phyloP scores from a whole-genome alignment of 805 yeast species.

The Blastobotrys attinorum region DNA sequence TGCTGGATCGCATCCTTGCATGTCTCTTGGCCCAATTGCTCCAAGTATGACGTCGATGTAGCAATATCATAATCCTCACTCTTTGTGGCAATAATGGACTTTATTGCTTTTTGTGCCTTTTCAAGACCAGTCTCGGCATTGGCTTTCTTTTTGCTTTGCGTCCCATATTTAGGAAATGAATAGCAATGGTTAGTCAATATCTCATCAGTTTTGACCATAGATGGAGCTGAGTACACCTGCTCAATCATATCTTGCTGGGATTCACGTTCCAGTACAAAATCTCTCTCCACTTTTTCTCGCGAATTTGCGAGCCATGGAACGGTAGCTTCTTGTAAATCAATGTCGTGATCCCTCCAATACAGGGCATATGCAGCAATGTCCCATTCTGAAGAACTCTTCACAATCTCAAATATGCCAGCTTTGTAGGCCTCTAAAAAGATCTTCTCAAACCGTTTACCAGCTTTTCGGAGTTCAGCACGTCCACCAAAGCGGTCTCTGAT shows the following conservation, averaged over 20 bases:
- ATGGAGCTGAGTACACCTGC: conserved; percentile 45
- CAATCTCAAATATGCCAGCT: conserved; percentile 35
- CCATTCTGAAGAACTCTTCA: conserved; percentile 35
- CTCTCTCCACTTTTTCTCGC: conserved; percentile 39
- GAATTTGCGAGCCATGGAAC: conserved; percentile 16
- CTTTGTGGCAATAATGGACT: conserved; percentile 51
- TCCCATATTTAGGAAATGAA: conserved; percentile 20
- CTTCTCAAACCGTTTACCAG: conserved; percentile 55
- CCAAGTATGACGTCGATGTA: conserved; percentile 41
- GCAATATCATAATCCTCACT: conserved; percentile 39
- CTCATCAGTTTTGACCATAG: conserved; percentile 67
- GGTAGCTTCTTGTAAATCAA: conserved; percentile 18
- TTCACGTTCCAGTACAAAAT: conserved; percentile 31
- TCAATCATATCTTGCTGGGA: conserved; percentile 20
- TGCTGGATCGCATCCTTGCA: conserved; percentile 44
- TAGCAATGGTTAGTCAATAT: conserved; percentile 39
- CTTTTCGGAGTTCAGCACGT: conserved; percentile 44
- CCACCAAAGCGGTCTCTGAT: conserved; percentile 58
- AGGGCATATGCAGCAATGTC: conserved; percentile 47
- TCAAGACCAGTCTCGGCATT: neutral
- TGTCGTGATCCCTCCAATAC: conserved; percentile 58
- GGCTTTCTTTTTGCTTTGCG: conserved; percentile 4
- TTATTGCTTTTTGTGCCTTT: conserved; percentile 18
- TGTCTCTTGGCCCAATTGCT: conserved; percentile 36
- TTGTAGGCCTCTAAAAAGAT: conserved; percentile 53